A percentile compares a stretch with the other conserved stretches of the same genome.
These are phyloP conservation scores for Scedosporium aurantiacum DNA, from an alignment of 2,329 filamentous ascomycete genomes.

Conservation along the genomic window DNA sequence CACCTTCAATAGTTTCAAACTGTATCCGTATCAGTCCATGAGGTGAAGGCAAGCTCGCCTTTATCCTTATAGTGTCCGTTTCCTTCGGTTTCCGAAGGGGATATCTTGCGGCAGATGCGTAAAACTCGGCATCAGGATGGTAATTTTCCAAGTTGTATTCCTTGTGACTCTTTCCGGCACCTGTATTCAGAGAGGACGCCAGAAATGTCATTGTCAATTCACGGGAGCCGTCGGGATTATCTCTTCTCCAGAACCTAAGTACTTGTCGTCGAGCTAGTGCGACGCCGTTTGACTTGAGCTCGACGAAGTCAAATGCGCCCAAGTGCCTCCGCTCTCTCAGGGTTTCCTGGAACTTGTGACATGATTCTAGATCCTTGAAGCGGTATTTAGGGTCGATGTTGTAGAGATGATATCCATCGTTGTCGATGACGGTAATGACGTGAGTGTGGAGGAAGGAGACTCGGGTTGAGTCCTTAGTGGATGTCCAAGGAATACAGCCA, in stretches of 20 bases:
- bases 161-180: neutral
- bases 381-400: constrained; percentile 7
- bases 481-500: constrained; percentile 8
- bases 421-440: constrained; percentile 6
- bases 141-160: neutral
- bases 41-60: neutral
- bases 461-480: neutral
- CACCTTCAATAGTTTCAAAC: neutral
- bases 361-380: constrained; percentile 6
- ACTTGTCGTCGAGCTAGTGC: neutral
- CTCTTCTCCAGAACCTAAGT: neutral
- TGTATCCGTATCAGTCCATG: neutral
- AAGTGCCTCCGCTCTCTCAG: constrained; percentile 8
- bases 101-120: neutral
- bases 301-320: neutral
- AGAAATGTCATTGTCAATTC: neutral
- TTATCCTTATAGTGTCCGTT: neutral
- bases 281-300: neutral
- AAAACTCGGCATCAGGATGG: neutral
- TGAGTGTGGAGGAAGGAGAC: constrained; percentile 9
- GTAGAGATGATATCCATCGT: constrained; percentile 8
- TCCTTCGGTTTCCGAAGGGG: neutral
- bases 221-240: neutral
- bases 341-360: constrained; percentile 7
- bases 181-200: neutral